phyloP scores from a whole-genome alignment of 208 protist species.

The Naegleria fowleri region DNA sequence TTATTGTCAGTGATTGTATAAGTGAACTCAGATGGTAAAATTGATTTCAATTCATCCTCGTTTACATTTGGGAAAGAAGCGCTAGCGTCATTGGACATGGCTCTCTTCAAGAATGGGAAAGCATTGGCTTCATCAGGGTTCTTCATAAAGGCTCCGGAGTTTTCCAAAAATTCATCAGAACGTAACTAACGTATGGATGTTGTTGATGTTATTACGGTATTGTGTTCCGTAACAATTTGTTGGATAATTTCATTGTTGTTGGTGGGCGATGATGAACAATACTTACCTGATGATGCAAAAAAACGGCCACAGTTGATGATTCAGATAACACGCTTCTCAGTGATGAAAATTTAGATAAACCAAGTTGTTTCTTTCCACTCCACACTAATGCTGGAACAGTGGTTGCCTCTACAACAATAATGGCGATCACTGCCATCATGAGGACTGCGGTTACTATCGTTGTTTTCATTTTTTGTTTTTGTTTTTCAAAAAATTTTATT shows the following conservation, averaged over 20 bases:
- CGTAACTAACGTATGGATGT: background rate
- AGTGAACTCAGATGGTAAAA: background rate
- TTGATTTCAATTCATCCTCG: background rate
- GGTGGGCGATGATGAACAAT: too few species aligned
- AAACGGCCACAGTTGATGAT: background rate
- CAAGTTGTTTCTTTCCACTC: background rate
- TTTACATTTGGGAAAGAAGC: background rate
- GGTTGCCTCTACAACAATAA: background rate
- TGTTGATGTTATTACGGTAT: background rate
- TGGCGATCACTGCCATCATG: background rate
- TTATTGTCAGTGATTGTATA: background rate
- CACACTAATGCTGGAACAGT: background rate
- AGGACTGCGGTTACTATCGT: background rate
- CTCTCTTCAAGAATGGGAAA: background rate
- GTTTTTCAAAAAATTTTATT: background rate
- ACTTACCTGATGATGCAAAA: conserved; percentile 13
- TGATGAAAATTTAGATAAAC: background rate
- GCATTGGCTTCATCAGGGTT: background rate
- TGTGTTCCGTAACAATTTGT: background rate
- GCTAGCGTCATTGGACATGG: background rate
- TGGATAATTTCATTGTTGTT: background rate
- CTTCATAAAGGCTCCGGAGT: background rate
- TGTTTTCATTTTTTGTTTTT: background rate
- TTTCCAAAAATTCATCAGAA: conserved; percentile 8
- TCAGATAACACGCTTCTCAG: background rate